Base-by-base conservation (phyloP, 495 filamentous ascomycete species). In the Aspergillus cristatus region DNA sequence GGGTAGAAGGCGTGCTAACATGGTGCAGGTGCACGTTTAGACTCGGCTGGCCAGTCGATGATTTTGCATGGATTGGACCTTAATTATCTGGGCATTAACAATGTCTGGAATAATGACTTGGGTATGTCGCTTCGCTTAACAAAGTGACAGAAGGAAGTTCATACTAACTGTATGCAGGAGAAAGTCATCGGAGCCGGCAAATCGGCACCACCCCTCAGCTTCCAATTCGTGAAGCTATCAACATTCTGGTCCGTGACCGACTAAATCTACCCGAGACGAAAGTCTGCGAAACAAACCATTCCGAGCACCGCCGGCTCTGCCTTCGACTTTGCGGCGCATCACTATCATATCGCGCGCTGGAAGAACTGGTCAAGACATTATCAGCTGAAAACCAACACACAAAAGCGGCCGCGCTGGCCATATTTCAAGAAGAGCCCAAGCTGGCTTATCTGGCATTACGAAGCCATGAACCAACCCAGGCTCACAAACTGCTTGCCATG, bases 61-160 rank as follows among this genome's bases (percentile, higher is more conserved):
- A 70, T 84, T 31, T 62, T 74, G n/a, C 70, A 78, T 28, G 67
- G 72, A 1, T 57, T 94, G 5, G 91, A 96, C 47, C 55, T 95
- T 28, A 87, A 80, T 48, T 98, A 86, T 54, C 56, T 95, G 51
- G 91, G 91, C 3, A 79, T 97, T 29, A 67, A 74, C 37, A 74
- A 72, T 26, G 74, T 95, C 12, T 96, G 89, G 89, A 79, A 63
- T 20, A 82, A 84, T 48, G 69, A 84, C 25, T 54, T 87, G 34
- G 79, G 84, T 81, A 53, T 32, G 68, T 43, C 28, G 18, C 15
- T 24, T 32, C 16, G 3, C 6, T 15, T 3, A 7, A 2, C 6
- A 18, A n/a, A 24, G 16, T 22, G n/a, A 24, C 4, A 24, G 20
- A 4, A 24, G 20, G 20, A 24, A 24, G 20, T n/a, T n/a, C n/a